Evolutionary conservation across 2,329 filamentous ascomycete genomes (phyloP).

Genomic region (Phialemoniopsis sp.): DNA sequence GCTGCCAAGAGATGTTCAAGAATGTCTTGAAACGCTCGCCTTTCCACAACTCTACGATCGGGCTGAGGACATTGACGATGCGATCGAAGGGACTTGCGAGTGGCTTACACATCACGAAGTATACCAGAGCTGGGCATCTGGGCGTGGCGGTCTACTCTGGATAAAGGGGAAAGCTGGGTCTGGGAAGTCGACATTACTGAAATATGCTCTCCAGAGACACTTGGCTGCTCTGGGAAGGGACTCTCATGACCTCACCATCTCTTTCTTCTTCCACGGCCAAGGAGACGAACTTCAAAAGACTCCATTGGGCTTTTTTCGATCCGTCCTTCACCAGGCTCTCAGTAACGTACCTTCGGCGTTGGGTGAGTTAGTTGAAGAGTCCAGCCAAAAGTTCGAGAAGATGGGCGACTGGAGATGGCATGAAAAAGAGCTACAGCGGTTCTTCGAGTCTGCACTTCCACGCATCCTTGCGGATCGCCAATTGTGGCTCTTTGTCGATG

Average conservation of each 20-base stretch:
- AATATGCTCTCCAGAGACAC: conserved; percentile 22
- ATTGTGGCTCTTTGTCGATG: conserved; percentile 26
- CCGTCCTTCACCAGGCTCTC: conserved; percentile 26
- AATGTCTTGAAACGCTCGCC: conserved; percentile 24
- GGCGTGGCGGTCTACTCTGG: conserved; percentile 21
- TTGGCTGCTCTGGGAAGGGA: not conserved
- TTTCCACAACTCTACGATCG: conserved; percentile 22
- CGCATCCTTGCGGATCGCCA: conserved; percentile 10
- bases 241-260: conserved; percentile 13
- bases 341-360: too few species aligned
- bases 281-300: conserved; percentile 24
- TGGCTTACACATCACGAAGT: conserved; percentile 21
- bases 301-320: conserved; percentile 25
- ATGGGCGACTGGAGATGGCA: conserved; percentile 19
- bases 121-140: conserved; percentile 6
- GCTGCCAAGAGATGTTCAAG: conserved; percentile 7
- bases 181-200: conserved; percentile 33
- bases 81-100: conserved; percentile 20
- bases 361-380: too few species aligned
- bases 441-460: conserved; percentile 14
- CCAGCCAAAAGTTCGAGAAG: conserved; percentile 13
- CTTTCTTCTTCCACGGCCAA: conserved; percentile 32
- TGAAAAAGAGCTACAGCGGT: conserved; percentile 10
- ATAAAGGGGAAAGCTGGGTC: conserved; percentile 34
- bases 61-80: conserved; percentile 13